Conservation (phyloP, 2,329 filamentous ascomycete species). For the Cladobotryum protrusum region DNA sequence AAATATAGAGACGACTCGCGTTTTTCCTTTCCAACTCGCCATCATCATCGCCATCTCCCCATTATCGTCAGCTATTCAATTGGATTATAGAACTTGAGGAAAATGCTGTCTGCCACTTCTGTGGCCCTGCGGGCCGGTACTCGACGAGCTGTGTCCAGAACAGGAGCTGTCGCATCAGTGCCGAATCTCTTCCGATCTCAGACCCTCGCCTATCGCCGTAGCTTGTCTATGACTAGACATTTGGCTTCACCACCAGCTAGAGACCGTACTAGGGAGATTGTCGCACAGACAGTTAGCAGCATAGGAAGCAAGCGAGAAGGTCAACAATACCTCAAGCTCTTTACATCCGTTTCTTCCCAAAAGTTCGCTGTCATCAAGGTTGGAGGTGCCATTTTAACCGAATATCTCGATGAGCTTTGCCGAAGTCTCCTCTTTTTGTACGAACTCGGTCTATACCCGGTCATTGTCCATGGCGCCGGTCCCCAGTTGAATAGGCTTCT, state of each 20-base stretch:
- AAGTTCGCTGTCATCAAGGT: conserved; percentile 99
- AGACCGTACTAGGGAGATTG: conserved; percentile 30
- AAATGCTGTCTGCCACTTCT: conserved; percentile 39
- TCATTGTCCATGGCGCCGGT: conserved; percentile 91
- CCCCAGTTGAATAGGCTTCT: conserved; percentile 91
- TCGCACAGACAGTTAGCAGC: conserved; percentile 68
- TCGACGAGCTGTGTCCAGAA: conserved; percentile 33
- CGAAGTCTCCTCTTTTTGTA: conserved; percentile 86
- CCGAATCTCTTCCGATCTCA: conserved; percentile 20
- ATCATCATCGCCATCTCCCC: background rate
- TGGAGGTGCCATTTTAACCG: conserved; percentile 89
- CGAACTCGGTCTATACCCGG: conserved; percentile 88
- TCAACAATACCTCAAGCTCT: conserved; percentile 95
- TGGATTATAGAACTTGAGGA: conserved; percentile 15
- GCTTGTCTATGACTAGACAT: conserved; percentile 11
- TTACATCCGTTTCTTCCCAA: conserved; percentile 92
- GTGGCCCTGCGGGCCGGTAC: conserved; percentile 38
- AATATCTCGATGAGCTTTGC: conserved; percentile 87
- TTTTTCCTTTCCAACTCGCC: background rate
- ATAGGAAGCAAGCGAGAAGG: conserved; percentile 95
- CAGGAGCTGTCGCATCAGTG: conserved; percentile 17
- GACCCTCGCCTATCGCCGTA: conserved; percentile 19
- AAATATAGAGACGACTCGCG: background rate
- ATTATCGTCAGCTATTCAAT: conserved; percentile 14
- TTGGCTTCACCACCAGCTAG: conserved; percentile 13